A percentile compares a stretch with the other conserved stretches of the same genome.
These are phyloP conservation scores for Kluyveromyces sp. DNA, from an alignment of 1,139 yeast species.

Conservation along the genomic window DNA sequence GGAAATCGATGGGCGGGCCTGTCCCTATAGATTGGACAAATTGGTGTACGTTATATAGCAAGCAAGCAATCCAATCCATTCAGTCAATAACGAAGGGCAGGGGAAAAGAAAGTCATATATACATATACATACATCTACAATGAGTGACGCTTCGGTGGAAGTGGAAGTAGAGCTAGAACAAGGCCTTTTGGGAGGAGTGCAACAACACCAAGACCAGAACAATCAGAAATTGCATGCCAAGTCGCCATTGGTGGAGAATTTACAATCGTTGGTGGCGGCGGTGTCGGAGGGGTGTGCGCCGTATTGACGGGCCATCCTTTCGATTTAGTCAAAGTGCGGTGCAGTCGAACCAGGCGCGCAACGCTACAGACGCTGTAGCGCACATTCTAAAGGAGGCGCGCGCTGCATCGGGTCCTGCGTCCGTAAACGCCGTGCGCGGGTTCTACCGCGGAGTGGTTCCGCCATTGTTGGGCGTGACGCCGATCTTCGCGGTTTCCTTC, in stretches of 20 bases:
- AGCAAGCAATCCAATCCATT: too few relatives aligned
- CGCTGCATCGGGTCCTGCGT: background rate
- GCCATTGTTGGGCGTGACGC: conserved; percentile 90
- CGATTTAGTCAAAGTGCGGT: conserved; percentile 84
- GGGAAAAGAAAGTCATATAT: too few relatives aligned
- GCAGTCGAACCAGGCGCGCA: conserved; percentile 55
- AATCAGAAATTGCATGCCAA: background rate
- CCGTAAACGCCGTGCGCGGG: conserved; percentile 37
- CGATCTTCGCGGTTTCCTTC: conserved; percentile 96
- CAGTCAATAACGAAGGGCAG: too few relatives aligned
- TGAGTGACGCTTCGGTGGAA: conserved; percentile 3
- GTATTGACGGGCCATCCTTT: conserved; percentile 95
- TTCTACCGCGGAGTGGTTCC: conserved; percentile 84
- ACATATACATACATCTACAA: background rate
- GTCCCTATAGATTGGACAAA: too few relatives aligned
- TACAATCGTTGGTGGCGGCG: conserved; percentile 84
- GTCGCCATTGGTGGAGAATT: conserved; percentile 24
- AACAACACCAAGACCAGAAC: too few relatives aligned
- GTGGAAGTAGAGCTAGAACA: conserved; percentile 1
- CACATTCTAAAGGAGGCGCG: conserved; percentile 56
- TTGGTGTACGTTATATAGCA: too few relatives aligned
- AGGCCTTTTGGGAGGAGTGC: background rate
- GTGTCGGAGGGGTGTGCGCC: conserved; percentile 77
- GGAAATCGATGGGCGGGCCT: too few relatives aligned
- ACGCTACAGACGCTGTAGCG: conserved; percentile 59